Evolutionary conservation across 148 eudicot genomes (phyloP), one percentile per base, ranked within the genome.

Genomic region (Vaccinium corymbosum): DNA sequence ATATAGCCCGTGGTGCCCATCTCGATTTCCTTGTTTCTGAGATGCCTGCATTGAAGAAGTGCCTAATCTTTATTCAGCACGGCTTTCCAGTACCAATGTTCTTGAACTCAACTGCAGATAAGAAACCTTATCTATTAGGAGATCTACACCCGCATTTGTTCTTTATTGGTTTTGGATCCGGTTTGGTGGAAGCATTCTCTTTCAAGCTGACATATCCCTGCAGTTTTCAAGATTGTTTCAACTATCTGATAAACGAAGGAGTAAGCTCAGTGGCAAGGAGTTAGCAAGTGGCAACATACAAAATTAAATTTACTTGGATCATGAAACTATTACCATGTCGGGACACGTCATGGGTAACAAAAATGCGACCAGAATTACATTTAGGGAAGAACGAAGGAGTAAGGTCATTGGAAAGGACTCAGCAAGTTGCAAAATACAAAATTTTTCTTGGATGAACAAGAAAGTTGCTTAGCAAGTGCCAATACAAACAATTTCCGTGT

Each of bases 11-110:
- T 15, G 8, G 42, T 80, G 74, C 76, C 72, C 68, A 51, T 81
- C 59, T 32, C n/a, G 77, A 62, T 76, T 75, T 62, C 83, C 83
- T 46, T 35, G 55, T 81, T 81, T 66, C 84, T 61, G 52, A 75
- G 81, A 85, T 50, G 84, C n/a, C 87, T 62, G 75, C 84, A 85
- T 76, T 8, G 76, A 22, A 76, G 51, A 62, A 27, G n/a, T 57
- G 29, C 55, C 55, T 64, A n/a, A 29, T 62, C 32, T 46, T 17
- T 57, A 57, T 61, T 55, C 59, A 35, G 79, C 53, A 42, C 27
- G 5, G 35, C n/a, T 82, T 64, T 80, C 19, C 5, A 3, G 66
- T 15, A n/a, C 32, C 35, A 59, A 74, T 38, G 35, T n/a, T 52
- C 48, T 71, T 73, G 51, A 72, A 52, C 62, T 46, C 74, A 62